Percentiles rank a stretch among this genome's conserved stretches.
phyloP scores from a whole-genome alignment of 2,329 filamentous ascomycete species.

The Penicillium rolfsii region DNA sequence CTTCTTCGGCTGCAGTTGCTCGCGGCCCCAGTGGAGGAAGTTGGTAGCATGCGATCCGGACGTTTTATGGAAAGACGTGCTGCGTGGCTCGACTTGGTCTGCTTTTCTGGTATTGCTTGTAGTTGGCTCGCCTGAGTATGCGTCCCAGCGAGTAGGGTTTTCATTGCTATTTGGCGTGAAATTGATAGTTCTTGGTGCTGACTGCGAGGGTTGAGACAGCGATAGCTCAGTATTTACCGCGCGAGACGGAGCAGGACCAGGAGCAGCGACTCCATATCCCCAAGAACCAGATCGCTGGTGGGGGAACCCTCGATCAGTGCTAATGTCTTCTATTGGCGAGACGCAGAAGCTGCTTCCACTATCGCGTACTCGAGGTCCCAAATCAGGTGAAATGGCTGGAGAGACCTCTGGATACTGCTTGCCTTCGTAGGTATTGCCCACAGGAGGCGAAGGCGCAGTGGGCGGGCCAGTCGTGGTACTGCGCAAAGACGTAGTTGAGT shows the following conservation, averaged over 20 bases:
- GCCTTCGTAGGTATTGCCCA: conserved; percentile 9
- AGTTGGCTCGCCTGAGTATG: conserved; percentile 67
- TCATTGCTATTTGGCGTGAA: conserved; percentile 22
- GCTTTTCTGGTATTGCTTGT: conserved; percentile 59
- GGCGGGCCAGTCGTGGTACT: not conserved
- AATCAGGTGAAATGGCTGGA: conserved; percentile 19
- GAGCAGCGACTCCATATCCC: conserved; percentile 11
- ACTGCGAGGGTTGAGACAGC: conserved; percentile 5
- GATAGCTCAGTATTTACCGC: conserved; percentile 6
- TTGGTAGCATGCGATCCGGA: conserved; percentile 34
- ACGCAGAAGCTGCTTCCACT: conserved; percentile 30
- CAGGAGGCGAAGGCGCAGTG: not conserved
- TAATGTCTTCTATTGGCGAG: conserved; percentile 24
- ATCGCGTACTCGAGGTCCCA: conserved; percentile 10
- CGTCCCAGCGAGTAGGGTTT: conserved; percentile 59
- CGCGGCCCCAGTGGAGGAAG: conserved; percentile 40
- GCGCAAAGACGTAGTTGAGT: conserved; percentile 14
- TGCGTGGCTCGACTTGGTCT: conserved; percentile 60
- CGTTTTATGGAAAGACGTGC: conserved; percentile 33
- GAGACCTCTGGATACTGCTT: conserved; percentile 23
- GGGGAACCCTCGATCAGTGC: conserved; percentile 10
- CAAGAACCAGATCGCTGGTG: conserved; percentile 11
- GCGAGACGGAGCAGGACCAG: not conserved
- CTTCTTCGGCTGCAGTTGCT: conserved; percentile 43
- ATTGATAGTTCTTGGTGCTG: conserved; percentile 16